Percentiles rank a stretch among this genome's conserved stretches.
These are phyloP conservation scores for Sporobolomyces phaffii DNA, from an alignment of 768 basidiomycete species.

Conservation along the genomic window DNA sequence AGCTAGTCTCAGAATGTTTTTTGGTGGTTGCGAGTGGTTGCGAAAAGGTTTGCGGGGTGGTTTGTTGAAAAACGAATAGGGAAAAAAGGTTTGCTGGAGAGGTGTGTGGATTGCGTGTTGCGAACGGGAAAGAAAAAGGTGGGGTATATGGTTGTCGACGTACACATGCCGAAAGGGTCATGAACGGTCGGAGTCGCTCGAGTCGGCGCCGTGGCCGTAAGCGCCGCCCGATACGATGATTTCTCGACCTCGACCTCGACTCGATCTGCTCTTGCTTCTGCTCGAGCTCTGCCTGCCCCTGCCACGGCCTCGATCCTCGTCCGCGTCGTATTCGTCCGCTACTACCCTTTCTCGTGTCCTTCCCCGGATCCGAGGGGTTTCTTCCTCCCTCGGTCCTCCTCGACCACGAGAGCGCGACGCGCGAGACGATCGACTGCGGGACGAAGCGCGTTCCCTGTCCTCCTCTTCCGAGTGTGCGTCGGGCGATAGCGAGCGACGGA, in stretches of 20 bases:
- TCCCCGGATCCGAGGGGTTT: neutral
- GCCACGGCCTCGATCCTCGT: slow-evolving; percentile 17
- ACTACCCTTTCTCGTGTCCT: slow-evolving; percentile 21
- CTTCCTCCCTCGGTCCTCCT: neutral
- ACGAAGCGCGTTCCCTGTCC: neutral
- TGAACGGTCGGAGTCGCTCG: slow-evolving; percentile 12
- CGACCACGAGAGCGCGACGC: slow-evolving; percentile 15
- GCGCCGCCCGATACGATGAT: slow-evolving; percentile 14
- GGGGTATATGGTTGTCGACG: neutral
- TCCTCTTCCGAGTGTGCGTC: neutral
- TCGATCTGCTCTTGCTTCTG: slow-evolving; percentile 7
- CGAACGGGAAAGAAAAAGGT: too few species aligned
- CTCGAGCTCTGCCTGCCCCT: neutral
- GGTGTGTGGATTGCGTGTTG: neutral
- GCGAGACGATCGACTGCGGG: neutral
- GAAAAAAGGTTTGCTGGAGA: neutral
- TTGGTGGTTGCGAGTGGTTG: neutral
- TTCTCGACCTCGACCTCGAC: slow-evolving; percentile 24
- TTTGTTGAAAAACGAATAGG: neutral
- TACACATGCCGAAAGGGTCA: neutral
- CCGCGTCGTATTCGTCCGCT: neutral
- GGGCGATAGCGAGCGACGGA: neutral
- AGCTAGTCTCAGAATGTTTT: neutral
- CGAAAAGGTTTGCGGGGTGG: neutral
- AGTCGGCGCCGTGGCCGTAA: slow-evolving; percentile 19